Conservation (phyloP, 2,329 filamentous ascomycete species). For the Gliomastix tumulicola region DNA sequence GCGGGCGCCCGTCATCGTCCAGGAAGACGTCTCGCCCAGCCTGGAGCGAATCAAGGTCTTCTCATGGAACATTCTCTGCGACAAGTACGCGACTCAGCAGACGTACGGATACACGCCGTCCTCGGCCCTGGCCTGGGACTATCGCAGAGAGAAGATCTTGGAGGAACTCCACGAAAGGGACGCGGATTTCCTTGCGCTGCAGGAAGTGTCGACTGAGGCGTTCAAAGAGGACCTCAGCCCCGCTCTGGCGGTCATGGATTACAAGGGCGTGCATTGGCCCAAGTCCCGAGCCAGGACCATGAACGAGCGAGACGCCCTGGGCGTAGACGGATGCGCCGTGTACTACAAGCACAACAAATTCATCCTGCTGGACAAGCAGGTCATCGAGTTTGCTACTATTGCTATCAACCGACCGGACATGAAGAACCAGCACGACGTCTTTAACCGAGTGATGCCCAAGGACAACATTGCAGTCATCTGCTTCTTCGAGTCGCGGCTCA, state of each 20-base stretch:
- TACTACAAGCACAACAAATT: constrained; percentile 97
- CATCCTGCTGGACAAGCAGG: constrained; percentile 86
- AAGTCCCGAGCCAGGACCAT: constrained; percentile 88
- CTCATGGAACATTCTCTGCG: constrained; percentile 93
- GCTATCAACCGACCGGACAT: constrained; percentile 94
- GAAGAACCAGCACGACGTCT: constrained; percentile 95
- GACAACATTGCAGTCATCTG: constrained; percentile 92
- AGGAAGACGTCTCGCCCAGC: constrained; percentile 51
- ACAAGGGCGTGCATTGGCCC: constrained; percentile 91
- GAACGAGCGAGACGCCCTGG: constrained; percentile 78
- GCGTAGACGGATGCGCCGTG: constrained; percentile 93
- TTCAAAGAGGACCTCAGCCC: constrained; percentile 88
- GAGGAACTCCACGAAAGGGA: constrained; percentile 73
- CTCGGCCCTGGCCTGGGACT: constrained; percentile 78
- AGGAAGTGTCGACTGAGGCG: constrained; percentile 87
- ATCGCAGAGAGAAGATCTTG: constrained; percentile 74
- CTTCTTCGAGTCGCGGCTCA: constrained; percentile 86
- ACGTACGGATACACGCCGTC: constrained; percentile 89
- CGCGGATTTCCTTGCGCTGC: constrained; percentile 85
- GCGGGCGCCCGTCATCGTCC: constrained; percentile 73
- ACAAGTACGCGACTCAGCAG: constrained; percentile 79
- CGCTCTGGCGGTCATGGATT: constrained; percentile 78
- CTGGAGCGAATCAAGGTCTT: constrained; percentile 75
- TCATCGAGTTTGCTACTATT: constrained; percentile 85
- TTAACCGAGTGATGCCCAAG: constrained; percentile 97